Evolutionary conservation across 192 early-diverging fungal genomes (phyloP).

Genomic region (Geranomyces variabilis): DNA sequence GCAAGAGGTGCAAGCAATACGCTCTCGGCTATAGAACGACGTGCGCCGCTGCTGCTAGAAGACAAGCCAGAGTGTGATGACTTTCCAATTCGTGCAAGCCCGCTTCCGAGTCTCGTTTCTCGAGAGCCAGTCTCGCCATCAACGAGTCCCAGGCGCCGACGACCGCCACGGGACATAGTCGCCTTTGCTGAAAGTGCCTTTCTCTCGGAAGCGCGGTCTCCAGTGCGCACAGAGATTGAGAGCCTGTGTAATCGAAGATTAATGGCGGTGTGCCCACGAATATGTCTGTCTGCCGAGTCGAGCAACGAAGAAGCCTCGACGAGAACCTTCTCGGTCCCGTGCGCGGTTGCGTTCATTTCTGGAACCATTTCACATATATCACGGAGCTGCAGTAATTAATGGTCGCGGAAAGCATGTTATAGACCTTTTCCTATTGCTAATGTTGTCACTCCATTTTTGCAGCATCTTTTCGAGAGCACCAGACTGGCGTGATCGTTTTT

Average conservation of each 20-base stretch:
- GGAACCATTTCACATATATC: slow-evolving; percentile 25
- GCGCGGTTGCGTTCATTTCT: slow-evolving; percentile 19
- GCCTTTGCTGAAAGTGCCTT: not conserved
- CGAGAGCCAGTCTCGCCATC: not conserved
- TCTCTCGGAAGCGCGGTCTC: too few species aligned
- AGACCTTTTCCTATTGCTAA: not conserved
- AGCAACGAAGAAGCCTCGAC: too few species aligned
- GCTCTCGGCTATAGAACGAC: not conserved
- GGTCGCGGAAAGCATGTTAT: not conserved
- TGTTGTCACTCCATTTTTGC: not conserved
- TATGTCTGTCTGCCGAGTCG: too few species aligned
- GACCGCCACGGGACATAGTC: too few species aligned
- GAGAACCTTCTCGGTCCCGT: too few species aligned
- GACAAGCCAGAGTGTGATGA: not conserved
- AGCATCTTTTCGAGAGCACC: slow-evolving; percentile 24
- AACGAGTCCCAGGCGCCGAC: too few species aligned
- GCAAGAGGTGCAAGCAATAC: not conserved
- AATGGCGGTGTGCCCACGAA: too few species aligned
- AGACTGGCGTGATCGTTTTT: slow-evolving; percentile 3
- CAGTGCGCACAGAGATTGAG: too few species aligned
- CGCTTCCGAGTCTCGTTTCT: not conserved
- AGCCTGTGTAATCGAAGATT: too few species aligned
- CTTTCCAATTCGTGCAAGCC: not conserved
- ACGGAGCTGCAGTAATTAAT: not conserved
- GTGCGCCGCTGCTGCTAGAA: not conserved